phyloP scores from a whole-genome alignment of 2,329 filamentous ascomycete species.

The Pseudophaeomoniella oleicola region DNA sequence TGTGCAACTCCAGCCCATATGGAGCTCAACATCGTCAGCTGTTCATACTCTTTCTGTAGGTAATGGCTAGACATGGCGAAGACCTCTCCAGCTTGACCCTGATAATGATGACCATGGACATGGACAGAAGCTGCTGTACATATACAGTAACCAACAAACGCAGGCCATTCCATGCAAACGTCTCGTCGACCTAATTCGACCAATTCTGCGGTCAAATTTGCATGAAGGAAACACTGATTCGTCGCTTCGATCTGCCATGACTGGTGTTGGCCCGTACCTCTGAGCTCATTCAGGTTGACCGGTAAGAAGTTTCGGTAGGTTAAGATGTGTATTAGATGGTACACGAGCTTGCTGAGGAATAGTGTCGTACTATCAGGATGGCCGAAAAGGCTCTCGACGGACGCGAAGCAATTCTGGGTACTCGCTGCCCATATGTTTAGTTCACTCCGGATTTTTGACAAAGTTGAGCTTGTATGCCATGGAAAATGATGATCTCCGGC shows the following conservation, averaged over 20 bases:
- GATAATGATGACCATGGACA: conserved; percentile 72
- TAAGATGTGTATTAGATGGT: conserved; percentile 74
- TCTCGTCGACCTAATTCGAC: conserved; percentile 65
- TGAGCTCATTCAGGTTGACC: conserved; percentile 66
- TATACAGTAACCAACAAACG: conserved; percentile 75
- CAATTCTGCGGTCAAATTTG: conserved; percentile 73
- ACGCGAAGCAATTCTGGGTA: conserved; percentile 65
- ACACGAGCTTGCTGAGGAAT: conserved; percentile 72
- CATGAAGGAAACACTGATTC: conserved; percentile 73
- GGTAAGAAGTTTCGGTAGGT: conserved; percentile 79
- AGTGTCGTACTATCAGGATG: conserved; percentile 65
- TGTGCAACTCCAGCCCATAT: conserved; percentile 68
- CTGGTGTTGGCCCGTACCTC: conserved; percentile 68
- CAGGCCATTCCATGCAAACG: conserved; percentile 66
- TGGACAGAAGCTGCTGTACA: conserved; percentile 80
- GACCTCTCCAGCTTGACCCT: conserved; percentile 43
- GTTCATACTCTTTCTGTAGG: conserved; percentile 63
- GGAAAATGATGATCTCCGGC: conserved; percentile 85
- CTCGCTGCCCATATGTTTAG: conserved; percentile 74
- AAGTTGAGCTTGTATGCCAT: conserved; percentile 73
- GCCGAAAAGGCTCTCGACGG: conserved; percentile 59
- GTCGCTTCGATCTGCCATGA: conserved; percentile 89
- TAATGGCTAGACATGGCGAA: conserved; percentile 57
- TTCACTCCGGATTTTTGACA: conserved; percentile 75
- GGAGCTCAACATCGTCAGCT: conserved; percentile 59